Evolutionary conservation across 306 rosid genomes (phyloP).

Genomic region (Lathyrus sativus): DNA sequence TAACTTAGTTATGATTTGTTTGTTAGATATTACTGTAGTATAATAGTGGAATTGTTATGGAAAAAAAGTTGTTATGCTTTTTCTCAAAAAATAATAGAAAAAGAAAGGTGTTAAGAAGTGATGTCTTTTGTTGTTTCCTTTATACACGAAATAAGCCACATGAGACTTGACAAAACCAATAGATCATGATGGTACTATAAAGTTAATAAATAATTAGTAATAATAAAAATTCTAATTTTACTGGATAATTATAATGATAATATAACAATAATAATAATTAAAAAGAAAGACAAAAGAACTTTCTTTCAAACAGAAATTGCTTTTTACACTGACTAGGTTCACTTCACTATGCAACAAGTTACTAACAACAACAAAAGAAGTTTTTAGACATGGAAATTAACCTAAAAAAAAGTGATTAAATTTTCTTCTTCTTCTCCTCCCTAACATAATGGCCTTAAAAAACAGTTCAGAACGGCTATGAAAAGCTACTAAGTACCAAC

Average conservation of each 20-base stretch:
- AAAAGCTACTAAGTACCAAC: constrained; percentile 45
- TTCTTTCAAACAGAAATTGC: constrained; percentile 60
- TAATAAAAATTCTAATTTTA: constrained; percentile 15
- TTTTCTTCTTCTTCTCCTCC: constrained; percentile 24
- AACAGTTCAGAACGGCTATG: constrained; percentile 57
- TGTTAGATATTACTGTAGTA: constrained; percentile 31
- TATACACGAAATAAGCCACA: constrained; percentile 44
- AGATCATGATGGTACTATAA: constrained; percentile 37
- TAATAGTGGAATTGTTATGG: constrained; percentile 24
- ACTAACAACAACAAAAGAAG: constrained; percentile 34
- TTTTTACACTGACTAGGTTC: constrained; percentile 70
- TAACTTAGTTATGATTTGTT: constrained; percentile 28
- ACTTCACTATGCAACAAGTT: constrained; percentile 54
- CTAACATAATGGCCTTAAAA: constrained; percentile 49
- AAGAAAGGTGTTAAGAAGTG: constrained; percentile 40
- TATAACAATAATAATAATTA: neutral
- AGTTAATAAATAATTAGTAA: neutral
- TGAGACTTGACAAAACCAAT: constrained; percentile 53
- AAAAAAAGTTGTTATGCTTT: constrained; percentile 59
- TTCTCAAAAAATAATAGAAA: constrained; percentile 41
- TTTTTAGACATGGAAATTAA: constrained; percentile 44
- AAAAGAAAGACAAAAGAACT: constrained; percentile 33
- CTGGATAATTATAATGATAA: constrained; percentile 21
- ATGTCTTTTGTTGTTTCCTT: constrained; percentile 46
- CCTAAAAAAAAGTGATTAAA: constrained; percentile 52